phyloP scores from a whole-genome alignment of 768 basidiomycete genomes.

The Podaxis sp. region DNA sequence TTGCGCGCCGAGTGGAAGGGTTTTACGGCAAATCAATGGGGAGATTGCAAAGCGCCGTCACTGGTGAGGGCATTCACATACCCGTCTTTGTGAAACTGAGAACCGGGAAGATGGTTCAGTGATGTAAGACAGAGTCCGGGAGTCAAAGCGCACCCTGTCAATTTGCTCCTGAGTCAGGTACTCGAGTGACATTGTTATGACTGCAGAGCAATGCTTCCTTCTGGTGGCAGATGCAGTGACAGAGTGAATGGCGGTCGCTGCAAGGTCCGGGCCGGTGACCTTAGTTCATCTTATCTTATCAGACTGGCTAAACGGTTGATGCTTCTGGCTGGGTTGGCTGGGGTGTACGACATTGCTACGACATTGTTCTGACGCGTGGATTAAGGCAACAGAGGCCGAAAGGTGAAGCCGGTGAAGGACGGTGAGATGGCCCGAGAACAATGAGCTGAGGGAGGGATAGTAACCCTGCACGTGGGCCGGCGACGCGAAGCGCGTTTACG shows the following conservation, averaged over 20 bases:
- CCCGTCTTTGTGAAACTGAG: conserved; percentile 33
- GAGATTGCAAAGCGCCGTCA: background rate
- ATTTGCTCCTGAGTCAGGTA: conserved; percentile 60
- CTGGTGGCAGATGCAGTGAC: background rate
- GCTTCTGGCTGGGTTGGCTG: background rate
- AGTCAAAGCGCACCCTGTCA: conserved; percentile 43
- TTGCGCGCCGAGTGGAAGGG: background rate
- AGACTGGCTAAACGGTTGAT: background rate
- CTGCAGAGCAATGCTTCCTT: background rate
- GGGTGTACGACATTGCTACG: background rate
- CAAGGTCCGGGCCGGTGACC: background rate
- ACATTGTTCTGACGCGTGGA: background rate
- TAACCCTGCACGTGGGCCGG: conserved; percentile 9
- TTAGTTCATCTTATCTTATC: conserved; percentile 13
- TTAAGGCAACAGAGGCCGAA: background rate
- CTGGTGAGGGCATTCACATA: conserved; percentile 18
- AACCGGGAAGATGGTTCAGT: background rate
- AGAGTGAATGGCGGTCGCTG: background rate
- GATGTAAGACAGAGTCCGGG: background rate
- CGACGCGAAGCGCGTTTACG: conserved; percentile 16
- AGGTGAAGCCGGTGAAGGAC: background rate
- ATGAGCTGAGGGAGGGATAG: background rate
- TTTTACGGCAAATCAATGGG: conserved; percentile 2
- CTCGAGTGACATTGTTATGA: conserved; percentile 23
- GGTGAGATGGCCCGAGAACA: background rate